Evolutionary conservation across 768 basidiomycete species (phyloP).

Genomic region (Candolleomyces eurysporus): DNA sequence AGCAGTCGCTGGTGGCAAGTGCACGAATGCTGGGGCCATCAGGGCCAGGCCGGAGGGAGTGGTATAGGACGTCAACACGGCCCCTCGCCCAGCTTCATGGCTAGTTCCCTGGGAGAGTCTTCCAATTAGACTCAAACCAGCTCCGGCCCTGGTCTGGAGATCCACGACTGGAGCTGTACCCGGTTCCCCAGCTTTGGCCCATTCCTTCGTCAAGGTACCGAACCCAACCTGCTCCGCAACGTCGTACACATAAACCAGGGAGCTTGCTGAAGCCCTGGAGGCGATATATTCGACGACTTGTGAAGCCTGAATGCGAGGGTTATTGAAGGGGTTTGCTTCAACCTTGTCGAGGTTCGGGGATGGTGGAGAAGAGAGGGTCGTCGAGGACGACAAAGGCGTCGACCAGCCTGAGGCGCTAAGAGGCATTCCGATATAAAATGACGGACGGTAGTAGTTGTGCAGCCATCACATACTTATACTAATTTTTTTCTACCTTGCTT

Average conservation of each 20-base stretch:
- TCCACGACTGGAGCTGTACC: constrained; percentile 50
- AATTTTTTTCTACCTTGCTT: constrained; percentile 15
- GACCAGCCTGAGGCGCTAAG: constrained; percentile 32
- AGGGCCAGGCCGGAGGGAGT: constrained; percentile 79
- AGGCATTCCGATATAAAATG: constrained; percentile 14
- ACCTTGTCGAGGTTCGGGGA: constrained; percentile 28
- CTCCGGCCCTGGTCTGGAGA: constrained; percentile 82
- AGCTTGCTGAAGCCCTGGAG: constrained; percentile 53
- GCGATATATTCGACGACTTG: constrained; percentile 67
- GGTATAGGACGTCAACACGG: constrained; percentile 75
- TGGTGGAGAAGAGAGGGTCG: constrained; percentile 38
- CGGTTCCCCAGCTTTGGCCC: constrained; percentile 45
- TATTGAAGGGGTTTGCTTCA: constrained; percentile 32
- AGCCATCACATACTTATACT: constrained; percentile 10
- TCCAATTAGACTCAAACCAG: constrained; percentile 77
- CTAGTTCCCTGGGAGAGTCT: constrained; percentile 79
- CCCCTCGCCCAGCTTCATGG: constrained; percentile 55
- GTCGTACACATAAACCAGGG: constrained; percentile 78
- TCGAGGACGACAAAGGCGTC: constrained; percentile 38
- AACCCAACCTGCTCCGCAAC: constrained; percentile 84
- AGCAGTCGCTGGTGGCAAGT: constrained; percentile 62
- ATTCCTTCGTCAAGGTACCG: constrained; percentile 67
- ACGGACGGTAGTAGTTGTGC: background rate
- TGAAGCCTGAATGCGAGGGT: constrained; percentile 53
- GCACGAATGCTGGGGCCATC: constrained; percentile 78